Evolutionary conservation across 805 yeast species (phyloP).

Genomic region (Monosporozyma yasuniensis): DNA sequence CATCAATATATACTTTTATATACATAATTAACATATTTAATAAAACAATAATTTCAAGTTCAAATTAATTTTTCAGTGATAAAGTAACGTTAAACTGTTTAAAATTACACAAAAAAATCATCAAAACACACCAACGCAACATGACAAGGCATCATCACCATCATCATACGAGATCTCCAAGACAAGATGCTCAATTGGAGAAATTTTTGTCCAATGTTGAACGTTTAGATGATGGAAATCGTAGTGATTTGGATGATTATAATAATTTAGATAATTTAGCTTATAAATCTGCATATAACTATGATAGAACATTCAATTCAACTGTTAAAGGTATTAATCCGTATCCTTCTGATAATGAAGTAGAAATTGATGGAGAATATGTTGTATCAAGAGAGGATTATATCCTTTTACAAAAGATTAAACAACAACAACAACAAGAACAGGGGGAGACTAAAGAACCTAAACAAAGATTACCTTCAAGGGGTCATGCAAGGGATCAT

Average conservation of each 20-base stretch:
- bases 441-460: background rate
- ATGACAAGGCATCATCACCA: background rate
- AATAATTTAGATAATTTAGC: conserved; percentile 10
- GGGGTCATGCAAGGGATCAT: conserved; percentile 20
- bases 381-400: conserved; percentile 26
- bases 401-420: conserved; percentile 15
- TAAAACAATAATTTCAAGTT: too few species aligned
- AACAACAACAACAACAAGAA: conserved; percentile 6
- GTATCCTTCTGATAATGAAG: background rate
- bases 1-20: background rate
- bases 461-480: conserved; percentile 12
- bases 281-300: conserved; percentile 26
- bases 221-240: conserved; percentile 15
- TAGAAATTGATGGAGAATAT: conserved; percentile 7
- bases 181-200: conserved; percentile 15
- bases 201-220: conserved; percentile 24
- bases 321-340: background rate
- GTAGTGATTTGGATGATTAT: background rate
- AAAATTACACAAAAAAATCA: too few species aligned
- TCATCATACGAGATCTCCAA: background rate
- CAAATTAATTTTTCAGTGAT: too few species aligned
- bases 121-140: background rate
- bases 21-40: too few species aligned
- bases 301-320: conserved; percentile 22
- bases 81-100: too few species aligned